Conservation (phyloP, 2,329 filamentous ascomycete genomes). For the Aspergillus costaricaensis region DNA sequence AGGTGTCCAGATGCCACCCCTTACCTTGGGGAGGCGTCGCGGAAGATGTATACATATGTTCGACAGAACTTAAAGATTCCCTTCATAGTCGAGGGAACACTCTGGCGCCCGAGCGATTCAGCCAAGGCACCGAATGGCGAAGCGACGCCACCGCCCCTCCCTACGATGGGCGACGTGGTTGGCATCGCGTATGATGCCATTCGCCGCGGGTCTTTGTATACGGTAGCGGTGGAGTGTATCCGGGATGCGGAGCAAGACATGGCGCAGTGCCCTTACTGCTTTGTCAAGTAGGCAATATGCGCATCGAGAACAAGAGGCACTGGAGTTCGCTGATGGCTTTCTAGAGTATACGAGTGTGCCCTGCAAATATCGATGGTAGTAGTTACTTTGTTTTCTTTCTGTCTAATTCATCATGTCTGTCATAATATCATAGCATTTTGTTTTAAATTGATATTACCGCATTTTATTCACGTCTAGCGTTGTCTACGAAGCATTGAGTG, state of each 20-base stretch:
- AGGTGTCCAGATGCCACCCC: not conserved
- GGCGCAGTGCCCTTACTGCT: not conserved
- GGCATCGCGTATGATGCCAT: conserved; percentile 1
- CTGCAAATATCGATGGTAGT: no score
- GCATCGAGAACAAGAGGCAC: no score
- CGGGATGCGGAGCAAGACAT: not conserved
- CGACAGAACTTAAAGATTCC: not conserved
- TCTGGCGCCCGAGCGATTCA: not conserved
- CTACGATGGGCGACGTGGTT: not conserved
- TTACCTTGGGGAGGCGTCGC: not conserved
- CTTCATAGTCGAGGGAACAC: not conserved
- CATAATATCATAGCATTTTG: no score
- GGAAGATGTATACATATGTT: not conserved
- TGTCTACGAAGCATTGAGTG: no score
- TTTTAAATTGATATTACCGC: no score
- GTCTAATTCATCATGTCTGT: no score
- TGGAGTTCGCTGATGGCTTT: no score
- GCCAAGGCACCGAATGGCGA: not conserved
- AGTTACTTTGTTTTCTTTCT: no score
- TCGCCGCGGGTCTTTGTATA: not conserved
- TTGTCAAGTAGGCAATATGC: not conserved
- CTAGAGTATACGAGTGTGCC: no score
- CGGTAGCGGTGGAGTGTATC: not conserved
- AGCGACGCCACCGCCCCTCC: not conserved
- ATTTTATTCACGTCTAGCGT: no score